Conservation (phyloP, 192 early-diverging fungal species). For the Backusella sp. region DNA sequence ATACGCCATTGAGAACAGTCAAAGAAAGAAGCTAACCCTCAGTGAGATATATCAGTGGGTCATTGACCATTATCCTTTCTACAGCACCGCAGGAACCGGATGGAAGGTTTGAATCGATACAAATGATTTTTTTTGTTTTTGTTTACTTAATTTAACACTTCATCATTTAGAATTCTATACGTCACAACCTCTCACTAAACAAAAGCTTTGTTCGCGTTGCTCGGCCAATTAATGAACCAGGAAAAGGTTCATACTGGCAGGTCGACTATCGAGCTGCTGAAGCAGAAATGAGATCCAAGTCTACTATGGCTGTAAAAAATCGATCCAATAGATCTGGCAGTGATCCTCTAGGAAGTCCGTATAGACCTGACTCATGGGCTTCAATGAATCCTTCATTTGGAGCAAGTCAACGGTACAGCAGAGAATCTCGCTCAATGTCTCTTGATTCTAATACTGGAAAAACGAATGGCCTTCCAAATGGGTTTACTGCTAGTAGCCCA, state of each 20-base stretch:
- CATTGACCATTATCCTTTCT: conserved; percentile 71
- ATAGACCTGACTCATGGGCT: conserved; percentile 7
- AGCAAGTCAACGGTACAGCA: neutral
- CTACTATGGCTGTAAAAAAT: neutral
- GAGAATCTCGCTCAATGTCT: conserved; percentile 11
- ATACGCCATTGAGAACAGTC: conserved; percentile 68
- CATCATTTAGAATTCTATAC: conserved; percentile 78
- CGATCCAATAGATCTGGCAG: conserved; percentile 10
- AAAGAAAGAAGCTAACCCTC: conserved; percentile 66
- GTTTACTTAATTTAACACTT: neutral
- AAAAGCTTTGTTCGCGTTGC: conserved; percentile 75
- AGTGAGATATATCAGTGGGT: conserved; percentile 82
- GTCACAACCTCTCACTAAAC: conserved; percentile 82
- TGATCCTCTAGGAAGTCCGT: neutral
- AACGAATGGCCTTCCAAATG: neutral
- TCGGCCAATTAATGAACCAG: conserved; percentile 78
- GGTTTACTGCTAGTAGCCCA: neutral
- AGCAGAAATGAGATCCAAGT: conserved; percentile 22
- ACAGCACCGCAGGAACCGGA: conserved; percentile 59
- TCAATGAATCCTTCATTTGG: neutral
- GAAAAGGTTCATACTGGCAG: conserved; percentile 84
- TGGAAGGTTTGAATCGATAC: conserved; percentile 42
- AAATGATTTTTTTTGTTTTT: neutral
- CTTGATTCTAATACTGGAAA: conserved; percentile 3
- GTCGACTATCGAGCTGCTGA: conserved; percentile 57